phyloP scores from a whole-genome alignment of 2,329 filamentous ascomycete genomes.

The Talaromyces islandicus region DNA sequence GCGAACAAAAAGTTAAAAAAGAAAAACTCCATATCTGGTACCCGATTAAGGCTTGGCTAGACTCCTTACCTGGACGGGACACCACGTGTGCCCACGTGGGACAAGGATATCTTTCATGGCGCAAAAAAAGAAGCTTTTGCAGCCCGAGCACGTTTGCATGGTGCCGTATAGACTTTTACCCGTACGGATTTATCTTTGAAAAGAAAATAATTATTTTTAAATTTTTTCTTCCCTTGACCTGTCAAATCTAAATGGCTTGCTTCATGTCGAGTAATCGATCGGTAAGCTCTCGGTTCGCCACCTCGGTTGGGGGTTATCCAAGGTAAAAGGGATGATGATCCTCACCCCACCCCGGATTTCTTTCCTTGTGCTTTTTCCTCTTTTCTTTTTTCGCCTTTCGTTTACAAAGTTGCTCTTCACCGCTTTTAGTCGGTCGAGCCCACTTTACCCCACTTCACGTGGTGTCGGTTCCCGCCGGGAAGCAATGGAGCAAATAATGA shows the following conservation, averaged over 20 bases:
- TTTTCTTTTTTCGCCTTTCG: neutral
- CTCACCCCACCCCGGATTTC: neutral
- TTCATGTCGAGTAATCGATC: neutral
- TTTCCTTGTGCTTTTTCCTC: neutral
- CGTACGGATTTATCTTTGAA: neutral
- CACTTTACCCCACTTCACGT: neutral
- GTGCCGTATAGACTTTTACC: neutral
- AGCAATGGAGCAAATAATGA: neutral
- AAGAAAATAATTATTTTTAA: neutral
- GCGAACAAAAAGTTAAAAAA: neutral
- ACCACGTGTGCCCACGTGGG: conserved; percentile 33
- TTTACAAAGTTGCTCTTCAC: neutral
- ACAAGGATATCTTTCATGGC: conserved; percentile 15
- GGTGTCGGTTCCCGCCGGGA: neutral
- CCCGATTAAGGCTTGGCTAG: neutral
- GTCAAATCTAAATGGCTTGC: neutral
- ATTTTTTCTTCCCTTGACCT: neutral
- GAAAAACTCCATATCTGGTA: neutral
- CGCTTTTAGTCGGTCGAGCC: neutral
- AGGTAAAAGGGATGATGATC: neutral
- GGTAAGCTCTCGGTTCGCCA: too few relatives aligned
- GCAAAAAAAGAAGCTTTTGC: neutral
- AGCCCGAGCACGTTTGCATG: neutral
- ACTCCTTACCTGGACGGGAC: neutral
- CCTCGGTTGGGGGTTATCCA: too few relatives aligned